phyloP scores from a whole-genome alignment of 257 asterid species.

The Ballota nigra region DNA sequence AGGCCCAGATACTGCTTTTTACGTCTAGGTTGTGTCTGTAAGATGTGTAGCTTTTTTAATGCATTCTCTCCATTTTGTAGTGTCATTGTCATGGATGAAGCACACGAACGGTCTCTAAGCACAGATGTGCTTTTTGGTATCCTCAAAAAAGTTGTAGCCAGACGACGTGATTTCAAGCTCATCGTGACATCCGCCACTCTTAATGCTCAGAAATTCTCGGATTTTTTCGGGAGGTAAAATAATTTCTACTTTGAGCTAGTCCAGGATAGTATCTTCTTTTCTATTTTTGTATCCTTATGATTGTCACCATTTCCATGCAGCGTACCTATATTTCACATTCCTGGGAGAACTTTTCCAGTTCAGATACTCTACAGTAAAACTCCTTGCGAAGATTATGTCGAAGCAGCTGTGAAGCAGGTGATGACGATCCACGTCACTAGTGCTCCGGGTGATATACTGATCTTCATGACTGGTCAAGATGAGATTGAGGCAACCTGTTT shows the following conservation, averaged over 20 bases:
- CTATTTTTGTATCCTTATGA: slow-evolving; percentile 7
- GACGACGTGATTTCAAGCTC: slow-evolving; percentile 97
- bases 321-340: slow-evolving; percentile 93
- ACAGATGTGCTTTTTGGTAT: slow-evolving; percentile 95
- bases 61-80: slow-evolving; percentile 37
- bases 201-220: slow-evolving; percentile 83
- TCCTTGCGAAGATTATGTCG: slow-evolving; percentile 96
- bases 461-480: slow-evolving; percentile 98
- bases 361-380: slow-evolving; percentile 71
- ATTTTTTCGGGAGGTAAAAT: slow-evolving; percentile 85
- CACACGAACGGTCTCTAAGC: slow-evolving; percentile 89
- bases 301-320: slow-evolving; percentile 39
- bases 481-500: slow-evolving; percentile 97
- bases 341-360: slow-evolving; percentile 96
- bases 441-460: slow-evolving; percentile 93
- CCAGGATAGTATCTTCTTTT: background rate
- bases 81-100: slow-evolving; percentile 94
- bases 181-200: slow-evolving; percentile 97
- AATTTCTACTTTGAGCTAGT: slow-evolving; percentile 3
- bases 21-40: background rate
- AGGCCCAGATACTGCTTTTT: background rate
- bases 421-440: slow-evolving; percentile 92
- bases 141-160: slow-evolving; percentile 88
- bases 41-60: background rate
- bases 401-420: slow-evolving; percentile 94